phyloP scores from a whole-genome alignment of 140 eudicot genomes.

The Senecio squalidus region DNA sequence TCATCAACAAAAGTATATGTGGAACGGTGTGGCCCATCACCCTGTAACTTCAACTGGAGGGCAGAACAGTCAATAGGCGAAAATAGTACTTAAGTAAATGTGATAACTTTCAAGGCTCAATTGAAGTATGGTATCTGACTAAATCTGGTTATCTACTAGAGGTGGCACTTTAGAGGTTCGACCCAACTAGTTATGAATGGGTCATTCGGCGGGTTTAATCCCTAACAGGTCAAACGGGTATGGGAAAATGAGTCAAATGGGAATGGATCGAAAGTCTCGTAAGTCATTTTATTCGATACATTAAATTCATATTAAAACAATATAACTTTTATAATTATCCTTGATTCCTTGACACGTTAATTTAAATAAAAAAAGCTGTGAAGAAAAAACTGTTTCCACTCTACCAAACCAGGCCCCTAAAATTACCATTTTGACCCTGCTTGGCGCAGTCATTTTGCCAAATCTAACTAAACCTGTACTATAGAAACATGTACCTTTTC shows the following conservation, averaged over 20 bases:
- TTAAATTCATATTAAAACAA: background rate
- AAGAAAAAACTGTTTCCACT: no score
- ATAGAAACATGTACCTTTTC: conserved; percentile 47
- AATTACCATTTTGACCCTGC: no score
- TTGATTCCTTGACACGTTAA: no score
- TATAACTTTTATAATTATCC: background rate
- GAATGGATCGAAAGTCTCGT: background rate
- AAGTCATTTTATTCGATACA: background rate
- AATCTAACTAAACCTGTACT: background rate
- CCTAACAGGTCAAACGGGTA: background rate
- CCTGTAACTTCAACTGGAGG: conserved; percentile 41
- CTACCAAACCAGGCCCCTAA: no score
- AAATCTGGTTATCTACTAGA: background rate
- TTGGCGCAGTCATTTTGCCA: no score
- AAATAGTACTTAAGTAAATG: background rate
- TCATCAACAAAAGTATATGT: conserved; percentile 63
- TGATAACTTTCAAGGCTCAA: background rate
- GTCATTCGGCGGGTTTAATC: background rate
- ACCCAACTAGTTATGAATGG: background rate
- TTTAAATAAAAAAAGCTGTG: no score
- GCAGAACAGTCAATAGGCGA: background rate
- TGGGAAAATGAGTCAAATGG: no score
- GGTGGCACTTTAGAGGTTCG: background rate
- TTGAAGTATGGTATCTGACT: background rate
- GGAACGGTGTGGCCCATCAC: conserved; percentile 32